Conservation (phyloP, 176 grass and related monocot species). For the Areca catechu region DNA sequence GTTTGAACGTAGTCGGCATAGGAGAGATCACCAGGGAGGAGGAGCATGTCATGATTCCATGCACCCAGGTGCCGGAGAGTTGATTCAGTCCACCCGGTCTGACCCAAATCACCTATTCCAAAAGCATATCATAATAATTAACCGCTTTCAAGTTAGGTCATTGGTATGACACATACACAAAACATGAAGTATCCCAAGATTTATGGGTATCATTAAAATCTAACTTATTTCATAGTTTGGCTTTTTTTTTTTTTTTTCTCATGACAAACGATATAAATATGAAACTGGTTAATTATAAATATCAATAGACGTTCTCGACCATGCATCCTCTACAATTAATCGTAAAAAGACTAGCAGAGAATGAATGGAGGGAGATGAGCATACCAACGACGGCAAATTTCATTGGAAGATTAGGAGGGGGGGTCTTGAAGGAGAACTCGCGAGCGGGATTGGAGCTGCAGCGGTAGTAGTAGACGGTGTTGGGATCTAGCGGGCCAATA, state of each 20-base stretch:
- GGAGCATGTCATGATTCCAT: constrained; percentile 37
- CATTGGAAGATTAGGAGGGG: constrained; percentile 35
- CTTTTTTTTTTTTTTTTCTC: no score
- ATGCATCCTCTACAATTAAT: no score
- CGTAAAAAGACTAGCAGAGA: no score
- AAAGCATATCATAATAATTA: neutral
- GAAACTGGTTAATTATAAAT: no score
- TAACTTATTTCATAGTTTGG: no score
- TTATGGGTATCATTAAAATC: no score
- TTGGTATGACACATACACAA: no score
- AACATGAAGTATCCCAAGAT: no score
- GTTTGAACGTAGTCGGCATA: constrained; percentile 42
- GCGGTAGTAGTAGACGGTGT: constrained; percentile 46
- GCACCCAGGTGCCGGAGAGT: constrained; percentile 54
- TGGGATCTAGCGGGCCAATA: constrained; percentile 35
- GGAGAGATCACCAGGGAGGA: constrained; percentile 63
- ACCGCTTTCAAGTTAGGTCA: no score
- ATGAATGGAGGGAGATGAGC: neutral
- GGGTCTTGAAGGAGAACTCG: constrained; percentile 59
- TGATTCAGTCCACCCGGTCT: constrained; percentile 44
- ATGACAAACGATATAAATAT: no score
- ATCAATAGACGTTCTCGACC: no score
- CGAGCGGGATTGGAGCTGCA: constrained; percentile 28
- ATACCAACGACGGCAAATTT: constrained; percentile 45
- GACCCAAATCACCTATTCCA: constrained; percentile 45